Evolutionary conservation across 495 filamentous ascomycete species (phyloP), one percentile per base, ranked within the genome.

Genomic region (Penicillium silybi): DNA sequence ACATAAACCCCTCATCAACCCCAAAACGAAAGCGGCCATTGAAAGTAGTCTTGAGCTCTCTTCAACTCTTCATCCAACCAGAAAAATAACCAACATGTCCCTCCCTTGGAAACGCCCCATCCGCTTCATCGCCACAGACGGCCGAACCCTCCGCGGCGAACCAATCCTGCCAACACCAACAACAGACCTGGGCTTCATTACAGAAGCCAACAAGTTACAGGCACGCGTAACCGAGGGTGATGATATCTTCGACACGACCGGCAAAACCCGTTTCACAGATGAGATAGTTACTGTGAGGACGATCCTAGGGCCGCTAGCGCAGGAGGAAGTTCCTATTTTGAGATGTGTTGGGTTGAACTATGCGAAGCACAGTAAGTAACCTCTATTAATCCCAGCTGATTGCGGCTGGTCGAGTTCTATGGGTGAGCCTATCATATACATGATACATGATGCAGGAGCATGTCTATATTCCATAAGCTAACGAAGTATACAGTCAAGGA

Each of bases 101-200:
- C 57, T 57, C 15, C 57, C 64, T 39, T 80, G 77, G 77, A 56
- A 70, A 54, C 70, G 77, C 44, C 64, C 80, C 1, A 76, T 80
- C 46, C 73, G 77, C 25, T 80, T 80, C 57, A 66, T 67, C 9
- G 68, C 73, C 11, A 68, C 68, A 4, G 72, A 77, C 26, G 70
- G 70, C 41, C 64, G 69, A 13, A 64, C 71, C 7, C 67, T 74
- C 11, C 67, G 65, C 25, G 77, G 77, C 40, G 76, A 80, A 52
- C 77, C 78, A 25, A 70, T 79, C 25, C 59, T 79, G 9, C 69
- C 69, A 6, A 61, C 56, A 1, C 41, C 56, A 9, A 62, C 66
- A 32, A 74, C 69, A 23, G 74, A 75, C 41, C 49, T 76, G 4
- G 75, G 75, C 27, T 55, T 53, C 32, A 68, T 68, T 5, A 74